Evolutionary conservation across 176 grass and related monocot genomes (phyloP).

Genomic region (Tuctoria greenei): DNA sequence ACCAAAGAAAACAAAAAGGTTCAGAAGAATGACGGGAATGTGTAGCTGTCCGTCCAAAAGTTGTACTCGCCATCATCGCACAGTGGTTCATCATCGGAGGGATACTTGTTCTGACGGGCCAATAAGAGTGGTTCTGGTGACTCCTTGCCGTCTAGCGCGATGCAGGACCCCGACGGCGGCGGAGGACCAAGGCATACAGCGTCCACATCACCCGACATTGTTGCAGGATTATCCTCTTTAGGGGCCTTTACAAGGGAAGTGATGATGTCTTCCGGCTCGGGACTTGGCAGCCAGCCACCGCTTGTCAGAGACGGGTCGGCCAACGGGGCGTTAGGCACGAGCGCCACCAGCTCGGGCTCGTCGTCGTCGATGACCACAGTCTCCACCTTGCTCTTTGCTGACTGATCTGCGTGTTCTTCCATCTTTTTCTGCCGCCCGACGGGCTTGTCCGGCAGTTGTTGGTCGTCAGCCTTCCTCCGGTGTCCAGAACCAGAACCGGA

Average conservation of each 20-base stretch:
- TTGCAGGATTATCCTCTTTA: too few relatives aligned
- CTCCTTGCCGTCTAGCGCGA: neutral
- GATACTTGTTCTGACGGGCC: neutral
- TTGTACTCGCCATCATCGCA: neutral
- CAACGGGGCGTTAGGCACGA: neutral
- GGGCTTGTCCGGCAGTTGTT: neutral
- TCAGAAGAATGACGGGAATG: neutral
- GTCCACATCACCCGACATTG: neutral
- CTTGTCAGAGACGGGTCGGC: too few relatives aligned
- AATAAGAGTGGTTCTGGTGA: neutral
- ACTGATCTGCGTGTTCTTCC: neutral
- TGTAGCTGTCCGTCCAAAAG: constrained; percentile 3
- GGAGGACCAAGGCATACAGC: neutral
- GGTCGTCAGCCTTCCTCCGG: neutral
- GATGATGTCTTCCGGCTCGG: too few relatives aligned
- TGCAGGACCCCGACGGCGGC: neutral
- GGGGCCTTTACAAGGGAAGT: too few relatives aligned
- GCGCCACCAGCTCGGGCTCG: neutral
- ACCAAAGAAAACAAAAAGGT: neutral
- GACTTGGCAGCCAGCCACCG: too few relatives aligned
- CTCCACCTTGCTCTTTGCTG: neutral
- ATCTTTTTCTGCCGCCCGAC: neutral
- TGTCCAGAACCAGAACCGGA: neutral
- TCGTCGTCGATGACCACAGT: neutral
- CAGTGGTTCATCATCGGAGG: neutral